Percentiles rank a stretch among this genome's conserved stretches.
Evolutionary conservation across 371 early-diverging fungal genomes (phyloP).

Genomic region (Apophysomyces trapeziformis): DNA sequence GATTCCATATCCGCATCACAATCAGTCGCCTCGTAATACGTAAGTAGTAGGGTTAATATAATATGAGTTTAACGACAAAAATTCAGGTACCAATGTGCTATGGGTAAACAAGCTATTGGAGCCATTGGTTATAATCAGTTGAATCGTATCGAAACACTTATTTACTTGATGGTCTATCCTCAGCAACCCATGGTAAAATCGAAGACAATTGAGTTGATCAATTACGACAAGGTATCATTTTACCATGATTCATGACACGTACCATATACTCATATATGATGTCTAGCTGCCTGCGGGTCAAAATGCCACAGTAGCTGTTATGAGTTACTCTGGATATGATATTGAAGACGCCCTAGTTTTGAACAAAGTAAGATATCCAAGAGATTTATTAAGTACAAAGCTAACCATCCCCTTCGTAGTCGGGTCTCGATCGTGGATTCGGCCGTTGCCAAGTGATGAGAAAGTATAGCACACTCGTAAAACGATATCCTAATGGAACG

Average conservation of each 20-base stretch:
- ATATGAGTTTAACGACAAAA: neutral
- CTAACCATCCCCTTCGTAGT: constrained; percentile 34
- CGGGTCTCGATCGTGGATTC: constrained; percentile 98
- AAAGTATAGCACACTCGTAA: constrained; percentile 82
- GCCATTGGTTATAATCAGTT: constrained; percentile 96
- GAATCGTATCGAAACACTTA: constrained; percentile 95
- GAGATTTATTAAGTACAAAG: neutral
- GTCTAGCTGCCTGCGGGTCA: constrained; percentile 95
- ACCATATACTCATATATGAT: neutral
- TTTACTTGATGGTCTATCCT: constrained; percentile 97
- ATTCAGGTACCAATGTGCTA: constrained; percentile 92
- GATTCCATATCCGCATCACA: constrained; percentile 99
- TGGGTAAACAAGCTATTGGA: constrained; percentile 99
- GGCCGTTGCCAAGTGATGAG: constrained; percentile 97
- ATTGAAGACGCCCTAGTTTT: constrained; percentile 99
- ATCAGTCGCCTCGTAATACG: constrained; percentile 99
- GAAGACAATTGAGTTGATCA: constrained; percentile 97
- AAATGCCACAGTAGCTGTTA: constrained; percentile 99
- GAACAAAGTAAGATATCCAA: constrained; percentile 73
- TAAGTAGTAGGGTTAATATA: constrained; percentile 39
- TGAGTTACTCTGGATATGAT: constrained; percentile 99
- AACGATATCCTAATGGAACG: constrained; percentile 87
- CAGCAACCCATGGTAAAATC: constrained; percentile 99
- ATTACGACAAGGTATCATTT: constrained; percentile 84
- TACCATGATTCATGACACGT: no score